phyloP scores from a whole-genome alignment of 2,329 filamentous ascomycete species.

The Blastomyces percursus region DNA sequence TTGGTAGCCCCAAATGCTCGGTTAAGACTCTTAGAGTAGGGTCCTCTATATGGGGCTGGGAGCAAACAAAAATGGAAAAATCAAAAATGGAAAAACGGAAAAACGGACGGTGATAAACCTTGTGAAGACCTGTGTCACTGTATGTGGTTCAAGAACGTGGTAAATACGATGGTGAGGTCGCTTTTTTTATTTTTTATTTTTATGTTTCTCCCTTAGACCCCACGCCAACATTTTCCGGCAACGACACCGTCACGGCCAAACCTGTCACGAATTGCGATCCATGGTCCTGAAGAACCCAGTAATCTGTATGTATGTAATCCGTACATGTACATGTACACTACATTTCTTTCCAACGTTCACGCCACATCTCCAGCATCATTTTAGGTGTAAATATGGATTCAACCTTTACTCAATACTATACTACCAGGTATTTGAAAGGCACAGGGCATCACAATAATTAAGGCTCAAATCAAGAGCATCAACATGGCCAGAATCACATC shows the following conservation, averaged over 20 bases:
- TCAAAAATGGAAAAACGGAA: not conserved
- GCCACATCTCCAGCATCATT: too few relatives aligned
- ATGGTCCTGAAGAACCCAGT: not conserved
- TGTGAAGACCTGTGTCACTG: not conserved
- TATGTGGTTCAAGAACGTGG: not conserved
- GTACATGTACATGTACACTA: too few relatives aligned
- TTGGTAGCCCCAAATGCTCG: not conserved
- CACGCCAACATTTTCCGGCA: not conserved
- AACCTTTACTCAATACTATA: not conserved
- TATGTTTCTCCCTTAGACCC: too few relatives aligned
- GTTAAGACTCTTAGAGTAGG: not conserved
- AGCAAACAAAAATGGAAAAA: not conserved
- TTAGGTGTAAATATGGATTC: too few relatives aligned
- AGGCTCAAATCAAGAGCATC: too few relatives aligned
- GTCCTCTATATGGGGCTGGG: not conserved
- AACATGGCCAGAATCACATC: not conserved
- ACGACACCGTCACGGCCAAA: not conserved
- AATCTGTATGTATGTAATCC: too few relatives aligned
- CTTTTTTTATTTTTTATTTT: too few relatives aligned
- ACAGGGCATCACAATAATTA: too few relatives aligned
- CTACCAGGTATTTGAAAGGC: not conserved
- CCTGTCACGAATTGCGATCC: not conserved
- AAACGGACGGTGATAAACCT: not conserved
- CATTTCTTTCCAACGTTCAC: too few relatives aligned
- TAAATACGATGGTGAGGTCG: not conserved